Conservation (phyloP, 345 rosid species). For the Moricandia arvensis region DNA sequence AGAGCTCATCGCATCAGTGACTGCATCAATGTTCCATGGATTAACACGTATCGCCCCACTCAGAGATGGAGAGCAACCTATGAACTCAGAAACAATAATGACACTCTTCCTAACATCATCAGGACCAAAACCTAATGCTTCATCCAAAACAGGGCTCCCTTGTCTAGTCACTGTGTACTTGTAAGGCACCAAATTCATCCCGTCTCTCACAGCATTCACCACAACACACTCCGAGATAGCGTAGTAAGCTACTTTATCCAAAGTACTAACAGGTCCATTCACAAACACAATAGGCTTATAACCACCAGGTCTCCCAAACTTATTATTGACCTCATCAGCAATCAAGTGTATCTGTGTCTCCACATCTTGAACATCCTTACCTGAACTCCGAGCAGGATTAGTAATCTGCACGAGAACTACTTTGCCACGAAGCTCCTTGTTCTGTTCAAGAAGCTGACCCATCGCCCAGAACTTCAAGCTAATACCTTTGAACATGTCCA, state of each 20-base stretch:
- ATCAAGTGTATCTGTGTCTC: conserved; percentile 42
- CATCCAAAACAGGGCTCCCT: conserved; percentile 60
- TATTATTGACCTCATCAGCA: conserved; percentile 49
- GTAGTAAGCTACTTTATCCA: conserved; percentile 67
- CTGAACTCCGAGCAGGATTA: conserved; percentile 78
- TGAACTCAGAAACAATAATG: conserved; percentile 79
- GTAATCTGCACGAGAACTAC: conserved; percentile 71
- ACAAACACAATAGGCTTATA: conserved; percentile 65
- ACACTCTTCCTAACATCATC: conserved; percentile 54
- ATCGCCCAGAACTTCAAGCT: conserved; percentile 68
- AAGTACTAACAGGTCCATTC: conserved; percentile 51
- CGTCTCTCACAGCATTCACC: conserved; percentile 82
- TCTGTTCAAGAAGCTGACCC: conserved; percentile 57
- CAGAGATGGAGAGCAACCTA: conserved; percentile 86
- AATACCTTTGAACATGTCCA: conserved; percentile 80
- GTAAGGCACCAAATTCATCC: conserved; percentile 87
- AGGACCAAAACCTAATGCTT: conserved; percentile 48
- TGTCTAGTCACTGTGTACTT: conserved; percentile 74
- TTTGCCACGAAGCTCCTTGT: conserved; percentile 47
- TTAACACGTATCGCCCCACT: conserved; percentile 87
- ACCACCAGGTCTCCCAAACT: conserved; percentile 54
- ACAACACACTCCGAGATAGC: conserved; percentile 72
- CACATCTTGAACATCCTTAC: conserved; percentile 70
- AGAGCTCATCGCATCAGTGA: conserved; percentile 58
- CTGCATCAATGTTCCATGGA: conserved; percentile 73